phyloP scores from a whole-genome alignment of 331 rosid species.

The Spiraea crenata region DNA sequence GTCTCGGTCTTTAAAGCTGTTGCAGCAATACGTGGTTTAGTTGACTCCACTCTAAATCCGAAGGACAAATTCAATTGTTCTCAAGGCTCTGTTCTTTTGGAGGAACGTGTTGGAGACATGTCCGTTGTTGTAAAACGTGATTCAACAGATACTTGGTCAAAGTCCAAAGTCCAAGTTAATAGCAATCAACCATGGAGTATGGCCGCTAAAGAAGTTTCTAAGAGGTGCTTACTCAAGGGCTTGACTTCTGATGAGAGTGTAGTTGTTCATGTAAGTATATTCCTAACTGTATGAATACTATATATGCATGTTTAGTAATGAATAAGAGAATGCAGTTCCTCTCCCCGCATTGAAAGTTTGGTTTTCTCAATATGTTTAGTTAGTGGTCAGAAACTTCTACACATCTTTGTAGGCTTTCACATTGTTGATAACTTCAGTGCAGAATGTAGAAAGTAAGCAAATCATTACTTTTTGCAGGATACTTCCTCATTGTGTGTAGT shows the following conservation, averaged over 20 bases:
- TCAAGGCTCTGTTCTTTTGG: slow-evolving; percentile 38
- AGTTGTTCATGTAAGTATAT: slow-evolving; percentile 65
- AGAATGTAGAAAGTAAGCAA: not conserved
- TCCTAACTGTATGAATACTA: not conserved
- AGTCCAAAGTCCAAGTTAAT: slow-evolving; percentile 22
- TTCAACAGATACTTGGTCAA: slow-evolving; percentile 35
- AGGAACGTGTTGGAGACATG: slow-evolving; percentile 65
- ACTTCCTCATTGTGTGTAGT: slow-evolving; percentile 65
- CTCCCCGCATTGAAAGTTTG: not conserved
- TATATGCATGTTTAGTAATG: not conserved
- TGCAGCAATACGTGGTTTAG: slow-evolving; percentile 53
- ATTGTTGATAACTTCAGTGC: not conserved
- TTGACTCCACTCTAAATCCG: slow-evolving; percentile 38
- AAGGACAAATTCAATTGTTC: slow-evolving; percentile 28
- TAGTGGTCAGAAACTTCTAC: not conserved
- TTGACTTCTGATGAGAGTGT: slow-evolving; percentile 93
- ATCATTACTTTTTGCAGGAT: slow-evolving; percentile 52
- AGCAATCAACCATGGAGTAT: slow-evolving; percentile 21
- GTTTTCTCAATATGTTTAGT: too few relatives aligned
- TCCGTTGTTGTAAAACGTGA: slow-evolving; percentile 52
- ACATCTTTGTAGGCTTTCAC: not conserved
- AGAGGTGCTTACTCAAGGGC: slow-evolving; percentile 75
- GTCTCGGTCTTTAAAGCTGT: slow-evolving; percentile 69
- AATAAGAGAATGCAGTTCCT: not conserved
- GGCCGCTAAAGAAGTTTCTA: slow-evolving; percentile 41